Percentiles rank a stretch among this genome's conserved stretches.
These are phyloP conservation scores for Teunomyces barrocoloradensis DNA, from an alignment of 805 yeast species.

Conservation along the genomic window DNA sequence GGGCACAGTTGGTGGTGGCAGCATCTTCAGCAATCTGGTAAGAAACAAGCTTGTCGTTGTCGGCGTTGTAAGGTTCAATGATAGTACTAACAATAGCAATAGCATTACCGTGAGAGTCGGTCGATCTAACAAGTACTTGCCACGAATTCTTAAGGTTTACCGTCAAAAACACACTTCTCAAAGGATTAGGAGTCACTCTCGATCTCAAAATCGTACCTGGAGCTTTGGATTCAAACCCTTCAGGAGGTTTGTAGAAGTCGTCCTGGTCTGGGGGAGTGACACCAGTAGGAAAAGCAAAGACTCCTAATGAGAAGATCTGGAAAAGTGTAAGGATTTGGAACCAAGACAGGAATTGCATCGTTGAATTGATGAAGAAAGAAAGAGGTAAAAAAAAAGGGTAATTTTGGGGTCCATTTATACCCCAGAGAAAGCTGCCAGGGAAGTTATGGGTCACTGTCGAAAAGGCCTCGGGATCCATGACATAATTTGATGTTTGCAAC, in stretches of 20 bases:
- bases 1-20: conserved; percentile 24
- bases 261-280: conserved; percentile 10
- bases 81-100: conserved; percentile 25
- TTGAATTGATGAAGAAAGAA: neutral
- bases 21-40: conserved; percentile 31
- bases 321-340: neutral
- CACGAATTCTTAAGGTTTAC: conserved; percentile 11
- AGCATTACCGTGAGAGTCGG: conserved; percentile 25
- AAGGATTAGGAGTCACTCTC: conserved; percentile 10
- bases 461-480: neutral
- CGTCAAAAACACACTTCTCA: conserved; percentile 10
- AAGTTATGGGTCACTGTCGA: neutral
- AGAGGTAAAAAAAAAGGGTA: too few relatives aligned
- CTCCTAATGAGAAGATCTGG: conserved; percentile 1
- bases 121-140: conserved; percentile 13
- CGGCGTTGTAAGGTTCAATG: conserved; percentile 28
- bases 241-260: conserved; percentile 14
- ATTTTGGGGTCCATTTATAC: neutral
- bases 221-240: conserved; percentile 11
- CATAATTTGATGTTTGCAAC: too few relatives aligned
- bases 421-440: neutral
- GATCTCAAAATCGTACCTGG: conserved; percentile 13
- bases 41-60: conserved; percentile 23
- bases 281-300: neutral
- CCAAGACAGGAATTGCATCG: neutral